These are phyloP conservation scores for Kodamaea laetipori DNA, from an alignment of 805 yeast species.

Conservation along the genomic window DNA sequence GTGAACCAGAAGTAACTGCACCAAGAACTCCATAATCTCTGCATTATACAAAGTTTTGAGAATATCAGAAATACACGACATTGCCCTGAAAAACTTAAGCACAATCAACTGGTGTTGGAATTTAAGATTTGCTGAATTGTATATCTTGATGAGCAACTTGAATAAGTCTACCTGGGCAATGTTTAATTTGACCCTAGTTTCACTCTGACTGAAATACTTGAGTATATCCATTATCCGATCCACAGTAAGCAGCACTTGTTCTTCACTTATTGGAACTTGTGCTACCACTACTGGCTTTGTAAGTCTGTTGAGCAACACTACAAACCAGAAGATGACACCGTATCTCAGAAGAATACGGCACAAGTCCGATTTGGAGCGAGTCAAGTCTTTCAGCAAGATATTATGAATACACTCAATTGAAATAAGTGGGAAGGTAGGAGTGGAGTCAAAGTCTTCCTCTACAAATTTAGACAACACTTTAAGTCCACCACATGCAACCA, in stretches of 20 bases:
- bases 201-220: constrained; percentile 48
- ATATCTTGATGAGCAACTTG: constrained; percentile 43
- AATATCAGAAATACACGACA: constrained; percentile 40
- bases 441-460: constrained; percentile 46
- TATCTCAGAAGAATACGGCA: constrained; percentile 44
- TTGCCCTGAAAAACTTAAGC: constrained; percentile 47
- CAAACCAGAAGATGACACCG: constrained; percentile 47
- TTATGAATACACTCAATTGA: constrained; percentile 39
- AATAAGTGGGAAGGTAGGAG: constrained; percentile 40
- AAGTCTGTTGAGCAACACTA: constrained; percentile 38
- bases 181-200: constrained; percentile 43
- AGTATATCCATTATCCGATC: constrained; percentile 40
- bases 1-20: constrained; percentile 30
- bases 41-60: constrained; percentile 36
- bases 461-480: constrained; percentile 45
- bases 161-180: constrained; percentile 43
- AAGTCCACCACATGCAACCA: constrained; percentile 50
- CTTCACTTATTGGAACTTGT: constrained; percentile 8
- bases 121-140: constrained; percentile 29
- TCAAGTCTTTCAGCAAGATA: constrained; percentile 36
- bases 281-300: constrained; percentile 18
- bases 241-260: constrained; percentile 15
- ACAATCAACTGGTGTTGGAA: constrained; percentile 36
- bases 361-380: constrained; percentile 43
- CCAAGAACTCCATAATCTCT: constrained; percentile 47